phyloP scores from a whole-genome alignment of 345 rosid species.

The Aquilaria sinensis region DNA sequence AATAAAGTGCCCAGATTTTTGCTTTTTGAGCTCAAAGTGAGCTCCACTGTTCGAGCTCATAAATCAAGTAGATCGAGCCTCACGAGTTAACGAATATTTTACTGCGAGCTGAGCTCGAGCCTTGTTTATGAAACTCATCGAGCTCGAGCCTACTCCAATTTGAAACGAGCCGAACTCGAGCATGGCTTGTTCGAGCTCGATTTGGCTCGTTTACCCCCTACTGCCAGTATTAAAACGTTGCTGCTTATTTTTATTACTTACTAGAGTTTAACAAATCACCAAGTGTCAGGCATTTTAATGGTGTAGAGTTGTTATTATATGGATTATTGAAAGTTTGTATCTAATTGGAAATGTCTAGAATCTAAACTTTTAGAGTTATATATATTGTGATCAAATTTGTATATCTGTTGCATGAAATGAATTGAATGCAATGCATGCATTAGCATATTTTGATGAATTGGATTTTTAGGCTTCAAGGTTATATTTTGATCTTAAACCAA shows the following conservation, averaged over 20 bases:
- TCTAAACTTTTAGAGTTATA: constrained; percentile 79
- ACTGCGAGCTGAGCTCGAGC: too few relatives aligned
- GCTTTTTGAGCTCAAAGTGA: too few relatives aligned
- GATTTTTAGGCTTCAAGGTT: constrained; percentile 79
- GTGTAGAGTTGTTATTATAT: constrained; percentile 74
- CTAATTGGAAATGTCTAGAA: constrained; percentile 83
- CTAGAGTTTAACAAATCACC: constrained; percentile 72
- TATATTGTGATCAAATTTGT: constrained; percentile 70
- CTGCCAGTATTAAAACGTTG: constrained; percentile 68
- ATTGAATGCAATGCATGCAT: constrained; percentile 77
- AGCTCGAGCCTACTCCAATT: too few relatives aligned
- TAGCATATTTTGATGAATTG: constrained; percentile 81
- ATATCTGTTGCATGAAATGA: constrained; percentile 80
- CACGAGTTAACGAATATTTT: too few relatives aligned
- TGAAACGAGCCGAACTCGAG: too few relatives aligned
- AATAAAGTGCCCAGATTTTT: too few relatives aligned
- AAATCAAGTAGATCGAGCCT: too few relatives aligned
- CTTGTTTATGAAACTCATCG: too few relatives aligned
- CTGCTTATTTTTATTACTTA: constrained; percentile 65
- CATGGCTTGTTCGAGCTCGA: too few relatives aligned
- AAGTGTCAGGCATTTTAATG: constrained; percentile 72
- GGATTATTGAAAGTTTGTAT: constrained; percentile 80
- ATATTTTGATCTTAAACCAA: constrained; percentile 85
- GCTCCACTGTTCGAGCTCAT: too few relatives aligned
- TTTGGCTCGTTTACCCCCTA: too few relatives aligned